Evolutionary conservation across 2,329 filamentous ascomycete species (phyloP).

Genomic region (Daldinia eschscholtzii): DNA sequence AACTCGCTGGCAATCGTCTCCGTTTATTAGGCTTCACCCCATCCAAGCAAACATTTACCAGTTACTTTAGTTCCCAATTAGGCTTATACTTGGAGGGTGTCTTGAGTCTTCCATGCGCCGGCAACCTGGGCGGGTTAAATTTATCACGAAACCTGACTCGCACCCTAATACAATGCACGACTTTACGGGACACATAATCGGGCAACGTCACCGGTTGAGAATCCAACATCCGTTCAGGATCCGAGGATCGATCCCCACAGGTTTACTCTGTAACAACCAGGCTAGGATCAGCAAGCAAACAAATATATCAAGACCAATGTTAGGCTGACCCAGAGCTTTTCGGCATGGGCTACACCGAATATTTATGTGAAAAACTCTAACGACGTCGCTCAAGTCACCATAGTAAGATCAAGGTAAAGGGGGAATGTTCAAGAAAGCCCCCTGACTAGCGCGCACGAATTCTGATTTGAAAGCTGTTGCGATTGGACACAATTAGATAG

Average conservation of each 20-base stretch:
- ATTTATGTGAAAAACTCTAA: not conserved
- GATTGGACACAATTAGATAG: not conserved
- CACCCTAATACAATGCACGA: conserved; percentile 10
- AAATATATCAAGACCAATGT: conserved; percentile 9
- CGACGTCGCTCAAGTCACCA: not conserved
- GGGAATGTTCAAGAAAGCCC: not conserved
- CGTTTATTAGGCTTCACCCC: not conserved
- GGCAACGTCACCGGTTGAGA: conserved; percentile 7
- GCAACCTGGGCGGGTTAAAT: not conserved
- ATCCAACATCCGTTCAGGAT: conserved; percentile 13
- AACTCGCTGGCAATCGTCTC: not conserved
- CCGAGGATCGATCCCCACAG: conserved; percentile 14
- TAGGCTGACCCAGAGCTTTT: not conserved
- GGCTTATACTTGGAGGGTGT: not conserved
- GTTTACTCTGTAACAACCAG: not conserved
- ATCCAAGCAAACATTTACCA: not conserved
- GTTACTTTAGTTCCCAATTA: not conserved
- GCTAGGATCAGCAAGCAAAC: conserved; percentile 16
- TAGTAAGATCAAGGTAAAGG: not conserved
- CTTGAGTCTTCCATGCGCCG: not conserved
- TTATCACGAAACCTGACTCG: conserved; percentile 33
- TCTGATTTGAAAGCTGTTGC: not conserved
- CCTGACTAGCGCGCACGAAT: not conserved
- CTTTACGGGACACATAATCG: not conserved
- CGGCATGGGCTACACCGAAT: not conserved